A percentile compares a stretch with the other conserved stretches of the same genome.
Conservation (phyloP, 306 rosid species). For the Casuarina cunninghamiana region DNA sequence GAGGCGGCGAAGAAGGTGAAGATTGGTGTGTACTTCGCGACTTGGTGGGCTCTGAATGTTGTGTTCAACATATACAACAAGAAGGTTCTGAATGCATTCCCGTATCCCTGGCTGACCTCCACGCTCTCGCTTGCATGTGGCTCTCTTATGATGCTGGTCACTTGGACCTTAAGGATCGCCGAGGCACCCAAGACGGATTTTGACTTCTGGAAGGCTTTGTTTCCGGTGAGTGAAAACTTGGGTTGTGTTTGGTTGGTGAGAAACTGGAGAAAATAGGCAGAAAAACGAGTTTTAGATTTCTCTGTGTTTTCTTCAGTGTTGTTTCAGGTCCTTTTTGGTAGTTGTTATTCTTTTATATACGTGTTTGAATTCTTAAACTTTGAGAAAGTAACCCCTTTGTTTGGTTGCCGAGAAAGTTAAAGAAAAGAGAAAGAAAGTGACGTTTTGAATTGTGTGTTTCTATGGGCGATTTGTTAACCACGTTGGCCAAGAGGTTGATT, state of each 20-base stretch:
- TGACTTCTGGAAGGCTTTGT: conserved; percentile 91
- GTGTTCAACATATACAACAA: conserved; percentile 95
- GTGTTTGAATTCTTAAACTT: conserved; percentile 1
- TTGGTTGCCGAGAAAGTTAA: conserved; percentile 44
- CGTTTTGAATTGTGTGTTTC: conserved; percentile 30
- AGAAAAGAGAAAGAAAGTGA: conserved; percentile 31
- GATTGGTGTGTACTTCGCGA: conserved; percentile 86
- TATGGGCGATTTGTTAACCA: conserved; percentile 16
- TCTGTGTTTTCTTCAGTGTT: conserved; percentile 10
- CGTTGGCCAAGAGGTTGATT: conserved; percentile 20
- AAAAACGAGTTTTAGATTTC: conserved; percentile 34
- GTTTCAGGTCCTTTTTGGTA: neutral
- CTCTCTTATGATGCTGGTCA: conserved; percentile 88
- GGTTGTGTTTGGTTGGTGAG: conserved; percentile 31
- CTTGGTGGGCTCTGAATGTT: conserved; percentile 97
- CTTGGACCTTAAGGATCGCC: conserved; percentile 88
- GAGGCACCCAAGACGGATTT: conserved; percentile 89
- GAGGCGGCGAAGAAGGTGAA: conserved; percentile 82
- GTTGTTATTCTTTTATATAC: neutral
- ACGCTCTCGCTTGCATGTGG: conserved; percentile 95
- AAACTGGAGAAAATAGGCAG: conserved; percentile 24
- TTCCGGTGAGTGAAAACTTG: conserved; percentile 67
- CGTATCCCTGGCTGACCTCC: conserved; percentile 96
- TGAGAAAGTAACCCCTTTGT: conserved; percentile 28
- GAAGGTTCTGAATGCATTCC: conserved; percentile 96